Percentiles rank a stretch among this genome's conserved stretches.
Conservation (phyloP, 2,329 filamentous ascomycete genomes). For the Trichoderma polysporum region DNA sequence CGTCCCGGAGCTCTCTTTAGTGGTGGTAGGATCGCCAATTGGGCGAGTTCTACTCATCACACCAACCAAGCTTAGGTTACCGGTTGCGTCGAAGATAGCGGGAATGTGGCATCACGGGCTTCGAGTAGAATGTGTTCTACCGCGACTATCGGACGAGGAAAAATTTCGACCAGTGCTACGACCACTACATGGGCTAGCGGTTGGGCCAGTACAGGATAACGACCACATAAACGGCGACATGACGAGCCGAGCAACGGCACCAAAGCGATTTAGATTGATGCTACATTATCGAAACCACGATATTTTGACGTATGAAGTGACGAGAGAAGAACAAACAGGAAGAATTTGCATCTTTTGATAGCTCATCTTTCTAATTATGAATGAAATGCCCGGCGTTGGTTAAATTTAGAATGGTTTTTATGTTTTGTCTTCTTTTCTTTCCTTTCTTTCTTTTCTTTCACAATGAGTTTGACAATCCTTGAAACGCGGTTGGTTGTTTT, state of each 20-base stretch:
- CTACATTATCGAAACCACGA: conserved; percentile 70
- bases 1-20: conserved; percentile 68
- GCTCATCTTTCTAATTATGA: background rate
- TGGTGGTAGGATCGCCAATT: conserved; percentile 65
- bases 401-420: background rate
- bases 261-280: conserved; percentile 64
- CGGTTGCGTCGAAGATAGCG: conserved; percentile 24
- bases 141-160: conserved; percentile 48
- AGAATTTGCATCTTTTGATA: conserved; percentile 39
- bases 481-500: background rate
- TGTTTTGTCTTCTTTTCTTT: background rate
- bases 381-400: background rate
- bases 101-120: conserved; percentile 44
- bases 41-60: conserved; percentile 67
- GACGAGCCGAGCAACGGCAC: conserved; percentile 27
- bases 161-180: conserved; percentile 43
- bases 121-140: conserved; percentile 55
- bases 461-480: background rate
- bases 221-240: conserved; percentile 27
- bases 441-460: background rate
- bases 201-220: conserved; percentile 58
- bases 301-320: conserved; percentile 68
- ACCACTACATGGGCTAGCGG: conserved; percentile 65
- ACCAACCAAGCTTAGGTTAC: conserved; percentile 37
- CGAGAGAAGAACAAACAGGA: conserved; percentile 40